These are phyloP conservation scores for Xylariaceae sp. DNA, from an alignment of 2,329 filamentous ascomycete species.

Conservation along the genomic window DNA sequence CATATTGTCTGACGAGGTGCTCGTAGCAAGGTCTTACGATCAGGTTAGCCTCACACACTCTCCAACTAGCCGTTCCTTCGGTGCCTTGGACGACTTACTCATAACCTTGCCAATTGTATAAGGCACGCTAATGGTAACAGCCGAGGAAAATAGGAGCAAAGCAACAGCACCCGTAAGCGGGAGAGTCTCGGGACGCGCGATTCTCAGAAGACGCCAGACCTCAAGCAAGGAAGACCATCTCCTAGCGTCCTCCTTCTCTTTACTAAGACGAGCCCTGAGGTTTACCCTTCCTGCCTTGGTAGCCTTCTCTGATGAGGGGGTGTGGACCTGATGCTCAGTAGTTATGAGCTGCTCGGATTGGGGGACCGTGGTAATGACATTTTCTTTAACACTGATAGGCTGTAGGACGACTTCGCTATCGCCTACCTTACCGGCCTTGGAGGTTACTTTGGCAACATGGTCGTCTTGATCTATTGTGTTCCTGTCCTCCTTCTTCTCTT, in stretches of 20 bases:
- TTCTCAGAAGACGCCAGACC: constrained; percentile 85
- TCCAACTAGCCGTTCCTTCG: neutral
- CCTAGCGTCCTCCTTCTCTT: constrained; percentile 69
- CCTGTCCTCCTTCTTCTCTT: neutral
- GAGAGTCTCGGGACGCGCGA: constrained; percentile 82
- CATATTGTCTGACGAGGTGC: constrained; percentile 66
- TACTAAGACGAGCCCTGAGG: constrained; percentile 83
- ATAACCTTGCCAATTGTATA: constrained; percentile 96
- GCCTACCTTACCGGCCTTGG: neutral
- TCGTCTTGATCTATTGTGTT: constrained; percentile 2
- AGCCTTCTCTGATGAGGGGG: constrained; percentile 81
- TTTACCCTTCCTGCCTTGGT: constrained; percentile 88
- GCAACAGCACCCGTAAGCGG: constrained; percentile 80
- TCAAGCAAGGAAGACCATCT: constrained; percentile 71
- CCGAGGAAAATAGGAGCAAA: constrained; percentile 86
- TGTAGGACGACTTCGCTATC: neutral
- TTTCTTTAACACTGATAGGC: too few species aligned
- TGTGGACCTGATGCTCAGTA: constrained; percentile 63
- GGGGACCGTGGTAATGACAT: neutral
- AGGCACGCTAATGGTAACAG: constrained; percentile 93
- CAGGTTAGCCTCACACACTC: constrained; percentile 13
- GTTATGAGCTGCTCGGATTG: constrained; percentile 19
- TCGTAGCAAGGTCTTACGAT: constrained; percentile 77
- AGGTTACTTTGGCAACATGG: too few species aligned
- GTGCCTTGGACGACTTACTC: constrained; percentile 28